Evolutionary conservation across 2,329 filamentous ascomycete species (phyloP).

Genomic region (Botrytis sinoallii): DNA sequence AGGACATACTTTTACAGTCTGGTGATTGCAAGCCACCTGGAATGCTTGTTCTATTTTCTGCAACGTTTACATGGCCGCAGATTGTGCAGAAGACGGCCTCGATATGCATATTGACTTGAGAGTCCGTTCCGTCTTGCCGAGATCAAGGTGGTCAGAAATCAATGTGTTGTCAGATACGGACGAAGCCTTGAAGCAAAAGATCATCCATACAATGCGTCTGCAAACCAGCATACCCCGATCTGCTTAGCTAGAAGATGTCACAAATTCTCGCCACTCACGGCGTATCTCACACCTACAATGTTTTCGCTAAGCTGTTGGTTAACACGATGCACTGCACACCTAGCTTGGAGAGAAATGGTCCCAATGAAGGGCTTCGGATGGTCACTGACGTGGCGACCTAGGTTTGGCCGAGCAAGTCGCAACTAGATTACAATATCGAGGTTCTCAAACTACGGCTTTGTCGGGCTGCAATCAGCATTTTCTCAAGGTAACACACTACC

Average conservation of each 20-base stretch:
- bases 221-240: slow-evolving; percentile 11
- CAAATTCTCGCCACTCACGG: slow-evolving; percentile 28
- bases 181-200: slow-evolving; percentile 24
- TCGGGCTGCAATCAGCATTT: slow-evolving; percentile 24
- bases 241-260: slow-evolving; percentile 19
- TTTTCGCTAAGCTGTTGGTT: slow-evolving; percentile 20
- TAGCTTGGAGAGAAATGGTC: slow-evolving; percentile 26
- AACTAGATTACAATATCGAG: slow-evolving; percentile 17
- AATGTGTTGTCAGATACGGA: slow-evolving; percentile 36
- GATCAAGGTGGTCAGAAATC: slow-evolving; percentile 18
- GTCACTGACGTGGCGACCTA: slow-evolving; percentile 37
- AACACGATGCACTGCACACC: slow-evolving; percentile 17
- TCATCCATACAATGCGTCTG: slow-evolving; percentile 20
- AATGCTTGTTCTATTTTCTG: slow-evolving; percentile 28
- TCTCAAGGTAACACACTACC: slow-evolving; percentile 24
- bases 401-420: slow-evolving; percentile 31
- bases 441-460: slow-evolving; percentile 24
- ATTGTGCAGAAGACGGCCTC: slow-evolving; percentile 18
- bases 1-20: slow-evolving; percentile 28
- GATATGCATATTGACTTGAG: slow-evolving; percentile 16
- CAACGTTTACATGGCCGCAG: slow-evolving; percentile 22
- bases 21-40: slow-evolving; percentile 31
- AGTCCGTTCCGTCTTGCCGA: slow-evolving; percentile 18
- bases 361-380: slow-evolving; percentile 26
- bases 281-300: slow-evolving; percentile 21